Evolutionary conservation across 73 alveolate genomes (phyloP), one percentile per base, ranked within the genome.

Genomic region (Paramecium caudatum): DNA sequence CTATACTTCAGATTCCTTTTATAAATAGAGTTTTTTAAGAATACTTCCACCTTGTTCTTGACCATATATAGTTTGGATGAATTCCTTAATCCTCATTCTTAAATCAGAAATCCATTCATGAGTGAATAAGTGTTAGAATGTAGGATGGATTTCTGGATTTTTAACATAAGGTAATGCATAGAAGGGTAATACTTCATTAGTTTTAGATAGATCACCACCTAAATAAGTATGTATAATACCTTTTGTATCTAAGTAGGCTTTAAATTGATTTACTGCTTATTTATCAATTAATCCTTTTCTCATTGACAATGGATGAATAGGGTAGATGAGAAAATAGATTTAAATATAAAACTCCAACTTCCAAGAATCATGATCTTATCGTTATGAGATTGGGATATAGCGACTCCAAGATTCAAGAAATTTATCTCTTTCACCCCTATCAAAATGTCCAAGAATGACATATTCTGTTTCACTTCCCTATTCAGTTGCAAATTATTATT

Each of bases 111-210:
- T 94, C 99, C 99, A 98, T 50, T 97, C 97, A 47, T 93, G 93
- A 6, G 94, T 90, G 91, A 98, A 98, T 25, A 98, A 90, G 33
- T 97, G 95, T 45, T 91, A 82, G 90, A 97, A 96, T 13, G 94
- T 70, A 4, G 95, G 94, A 91, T 98, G 99, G 12, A 90, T 95
- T 87, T 94, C 63, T 9, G 99, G 99, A 63, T 96, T 96, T 43
- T 94, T 95, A 5, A 98, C 96, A 92, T 95, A 98, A 16, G 99
- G 99, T 16, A 98, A 92, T 5, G 99, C 99, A 91, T 95, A 98
- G 90, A 84, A 98, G 19, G 97, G 83, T 62, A 98, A 84, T 85
- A 98, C 97, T 82, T 98, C 99, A 32, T 97, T 93, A 5, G 99
- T 95, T 91, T 96, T 96, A 0, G 98, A 94, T 49, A 96, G 96